phyloP scores from a whole-genome alignment of 257 asterid genomes.

The Solanum raphanifolium region DNA sequence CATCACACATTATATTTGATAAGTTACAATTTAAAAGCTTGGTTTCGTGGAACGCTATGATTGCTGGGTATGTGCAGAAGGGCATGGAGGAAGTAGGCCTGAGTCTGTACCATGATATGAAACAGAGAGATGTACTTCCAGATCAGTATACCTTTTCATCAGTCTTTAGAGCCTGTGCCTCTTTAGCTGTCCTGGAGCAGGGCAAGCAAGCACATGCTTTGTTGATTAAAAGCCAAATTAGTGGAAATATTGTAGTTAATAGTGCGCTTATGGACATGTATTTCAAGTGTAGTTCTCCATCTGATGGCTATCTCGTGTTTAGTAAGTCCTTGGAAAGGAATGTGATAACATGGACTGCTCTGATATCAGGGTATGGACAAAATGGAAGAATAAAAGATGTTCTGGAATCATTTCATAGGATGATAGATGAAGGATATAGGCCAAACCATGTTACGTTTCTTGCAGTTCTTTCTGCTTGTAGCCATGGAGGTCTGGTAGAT shows the following conservation, averaged over 20 bases:
- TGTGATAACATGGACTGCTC: slow-evolving; percentile 81
- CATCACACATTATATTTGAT: slow-evolving; percentile 54
- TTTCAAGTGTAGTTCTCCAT: slow-evolving; percentile 85
- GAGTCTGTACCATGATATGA: slow-evolving; percentile 57
- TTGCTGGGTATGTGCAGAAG: slow-evolving; percentile 81
- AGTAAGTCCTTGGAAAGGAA: slow-evolving; percentile 51
- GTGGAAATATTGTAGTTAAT: slow-evolving; percentile 53
- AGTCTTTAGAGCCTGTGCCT: slow-evolving; percentile 86
- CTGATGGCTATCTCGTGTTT: slow-evolving; percentile 59
- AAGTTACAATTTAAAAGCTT: slow-evolving; percentile 33
- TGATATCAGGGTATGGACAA: slow-evolving; percentile 81
- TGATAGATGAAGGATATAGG: slow-evolving; percentile 71
- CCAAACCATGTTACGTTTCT: slow-evolving; percentile 88
- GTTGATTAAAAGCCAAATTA: slow-evolving; percentile 54
- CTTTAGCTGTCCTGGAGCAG: slow-evolving; percentile 72
- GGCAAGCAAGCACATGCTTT: slow-evolving; percentile 77
- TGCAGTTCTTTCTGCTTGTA: slow-evolving; percentile 83
- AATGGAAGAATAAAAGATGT: slow-evolving; percentile 71
- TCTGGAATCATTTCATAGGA: slow-evolving; percentile 47
- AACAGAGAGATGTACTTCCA: slow-evolving; percentile 51
- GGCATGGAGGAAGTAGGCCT: slow-evolving; percentile 66
- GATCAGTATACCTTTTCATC: slow-evolving; percentile 87
- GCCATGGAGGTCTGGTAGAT: slow-evolving; percentile 79
- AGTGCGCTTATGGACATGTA: slow-evolving; percentile 95
- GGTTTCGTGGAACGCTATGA: slow-evolving; percentile 78